Base-by-base conservation (phyloP, 345 rosid species). In the Salix caprea region DNA sequence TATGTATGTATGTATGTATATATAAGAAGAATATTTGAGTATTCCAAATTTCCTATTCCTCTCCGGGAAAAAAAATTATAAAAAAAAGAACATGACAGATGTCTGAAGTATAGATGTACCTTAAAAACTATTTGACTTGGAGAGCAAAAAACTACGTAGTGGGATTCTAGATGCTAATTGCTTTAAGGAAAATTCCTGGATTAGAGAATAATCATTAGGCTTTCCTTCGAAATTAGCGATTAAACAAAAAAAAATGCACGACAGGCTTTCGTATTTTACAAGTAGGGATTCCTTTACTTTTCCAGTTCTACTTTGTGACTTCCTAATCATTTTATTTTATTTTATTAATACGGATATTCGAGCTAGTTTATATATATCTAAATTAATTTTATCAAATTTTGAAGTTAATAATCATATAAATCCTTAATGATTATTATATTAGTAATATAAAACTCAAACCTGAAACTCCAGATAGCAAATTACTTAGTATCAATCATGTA, bases 1-100 rank as follows among this genome's bases (percentile, higher is more conserved):
- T 7, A 8, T 19, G 1, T 7, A 9, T 8, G 2, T 30, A 0
- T 7, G 2, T 2, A 9, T 8, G 0, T 39, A 2, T 8, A 2
- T 39, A 8, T 9, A 36, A 36, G 23, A 7, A 2, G 19, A 16
- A 54, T 21, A n/a, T n/a, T n/a, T 56, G 15, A n/a, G 64, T 1
- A n/a, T 23, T 58, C 62, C 62, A 24, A n/a, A n/a, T 9, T 56
- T 9, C 14, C 26, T 1, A n/a, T 3, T 56, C 28, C 28, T 9
- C 62, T 4, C 19, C 16, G 0, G 4, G 14, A 19, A 54, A 0
- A 7, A 56, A 1, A 7, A 32, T 3, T 34, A 56, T 2, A 8
- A 56, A n/a, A n/a, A 12, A n/a, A n/a, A 56, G 14, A n/a, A 8
- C 23, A 56, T 3, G 3, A 56, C 24, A 18, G 0, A 46, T 46